These are phyloP conservation scores for Nemania bipapillata DNA, from an alignment of 2,329 filamentous ascomycete species.

Conservation along the genomic window DNA sequence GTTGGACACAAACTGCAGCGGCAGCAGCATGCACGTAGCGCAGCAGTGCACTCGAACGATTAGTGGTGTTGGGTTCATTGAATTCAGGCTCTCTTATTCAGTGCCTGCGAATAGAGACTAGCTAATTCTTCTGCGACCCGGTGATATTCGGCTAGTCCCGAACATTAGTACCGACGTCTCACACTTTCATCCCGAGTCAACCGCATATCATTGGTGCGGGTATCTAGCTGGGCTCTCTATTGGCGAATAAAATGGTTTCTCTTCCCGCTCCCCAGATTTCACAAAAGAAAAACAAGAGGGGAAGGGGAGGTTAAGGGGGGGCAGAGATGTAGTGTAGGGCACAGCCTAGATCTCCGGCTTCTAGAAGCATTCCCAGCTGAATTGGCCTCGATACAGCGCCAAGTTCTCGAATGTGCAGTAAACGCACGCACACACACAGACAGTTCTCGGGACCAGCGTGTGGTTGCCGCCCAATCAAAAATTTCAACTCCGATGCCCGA, in stretches of 20 bases:
- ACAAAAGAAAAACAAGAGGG: not conserved
- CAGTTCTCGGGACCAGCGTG: constrained; percentile 20
- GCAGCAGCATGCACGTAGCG: constrained; percentile 11
- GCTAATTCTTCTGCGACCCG: constrained; percentile 3
- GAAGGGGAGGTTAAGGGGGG: not conserved
- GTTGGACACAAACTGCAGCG: not conserved
- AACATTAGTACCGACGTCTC: constrained; percentile 17
- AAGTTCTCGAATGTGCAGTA: constrained; percentile 10
- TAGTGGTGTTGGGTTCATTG: constrained; percentile 6
- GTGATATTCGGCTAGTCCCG: constrained; percentile 31
- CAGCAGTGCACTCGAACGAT: constrained; percentile 1
- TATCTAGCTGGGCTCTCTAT: not conserved
- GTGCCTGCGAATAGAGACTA: constrained; percentile 3
- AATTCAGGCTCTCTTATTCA: not conserved
- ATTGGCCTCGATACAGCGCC: constrained; percentile 10
- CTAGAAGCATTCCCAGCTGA: constrained; percentile 38
- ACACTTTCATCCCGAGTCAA: not conserved
- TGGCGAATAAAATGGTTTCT: not conserved
- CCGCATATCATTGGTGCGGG: not conserved
- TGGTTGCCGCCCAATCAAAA: constrained; percentile 25
- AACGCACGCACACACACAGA: constrained; percentile 25
- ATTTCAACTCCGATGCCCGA: constrained; percentile 28
- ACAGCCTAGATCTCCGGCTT: constrained; percentile 29
- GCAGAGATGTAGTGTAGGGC: not conserved
- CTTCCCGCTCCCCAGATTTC: constrained; percentile 32